These are phyloP conservation scores for Penicillium ucsense DNA, from an alignment of 495 filamentous ascomycete genomes.

Conservation along the genomic window DNA sequence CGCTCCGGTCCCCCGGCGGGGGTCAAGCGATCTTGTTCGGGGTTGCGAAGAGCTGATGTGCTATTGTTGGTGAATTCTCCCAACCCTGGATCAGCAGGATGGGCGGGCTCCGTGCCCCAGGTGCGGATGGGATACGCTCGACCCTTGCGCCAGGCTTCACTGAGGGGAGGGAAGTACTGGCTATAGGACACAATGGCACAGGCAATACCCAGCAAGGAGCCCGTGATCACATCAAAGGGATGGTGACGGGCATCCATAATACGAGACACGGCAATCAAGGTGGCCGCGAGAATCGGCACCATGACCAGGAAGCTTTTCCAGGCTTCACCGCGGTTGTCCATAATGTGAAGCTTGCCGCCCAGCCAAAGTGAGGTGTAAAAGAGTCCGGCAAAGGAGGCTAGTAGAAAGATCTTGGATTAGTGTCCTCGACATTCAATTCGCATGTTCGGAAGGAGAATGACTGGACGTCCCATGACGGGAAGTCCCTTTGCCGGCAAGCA, in stretches of 20 bases:
- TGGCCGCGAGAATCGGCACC: conserved; percentile 45
- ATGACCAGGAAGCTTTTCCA: conserved; percentile 65
- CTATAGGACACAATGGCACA: conserved; percentile 41
- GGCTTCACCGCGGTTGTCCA: conserved; percentile 61
- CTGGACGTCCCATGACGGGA: no score
- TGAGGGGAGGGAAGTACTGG: conserved; percentile 49
- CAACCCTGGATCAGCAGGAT: conserved; percentile 11
- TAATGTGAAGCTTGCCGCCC: conserved; percentile 44
- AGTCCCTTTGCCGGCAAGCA: background rate
- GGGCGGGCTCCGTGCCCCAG: conserved; percentile 40
- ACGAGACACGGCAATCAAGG: conserved; percentile 44
- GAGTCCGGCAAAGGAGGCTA: conserved; percentile 63
- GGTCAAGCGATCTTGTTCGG: conserved; percentile 23
- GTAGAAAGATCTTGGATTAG: background rate
- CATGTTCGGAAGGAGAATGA: no score
- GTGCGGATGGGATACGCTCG: conserved; percentile 52
- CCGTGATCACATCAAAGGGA: conserved; percentile 80
- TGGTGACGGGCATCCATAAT: conserved; percentile 80
- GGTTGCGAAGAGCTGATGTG: conserved; percentile 22
- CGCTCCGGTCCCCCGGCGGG: background rate
- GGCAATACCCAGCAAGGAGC: conserved; percentile 52
- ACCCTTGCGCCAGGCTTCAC: conserved; percentile 48
- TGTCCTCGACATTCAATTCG: no score
- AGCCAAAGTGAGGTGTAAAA: conserved; percentile 65
- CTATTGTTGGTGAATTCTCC: conserved; percentile 13